Conservation (phyloP, 257 asterid genomes). For the Capsicum baccatum region DNA sequence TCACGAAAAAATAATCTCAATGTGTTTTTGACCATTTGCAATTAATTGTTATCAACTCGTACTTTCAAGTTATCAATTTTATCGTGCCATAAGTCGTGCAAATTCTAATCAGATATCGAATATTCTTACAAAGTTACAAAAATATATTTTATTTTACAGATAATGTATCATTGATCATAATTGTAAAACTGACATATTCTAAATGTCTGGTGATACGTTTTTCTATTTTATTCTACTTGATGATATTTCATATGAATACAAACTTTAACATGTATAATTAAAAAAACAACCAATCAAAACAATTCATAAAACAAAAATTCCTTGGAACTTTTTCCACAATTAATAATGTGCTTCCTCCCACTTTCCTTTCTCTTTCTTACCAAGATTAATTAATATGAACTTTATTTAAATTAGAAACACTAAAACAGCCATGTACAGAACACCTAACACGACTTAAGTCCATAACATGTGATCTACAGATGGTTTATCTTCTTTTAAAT, state of each 20-base stretch:
- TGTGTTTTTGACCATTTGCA: too few relatives aligned
- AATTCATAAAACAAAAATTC: neutral
- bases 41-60: too few relatives aligned
- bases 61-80: too few relatives aligned
- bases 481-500: neutral
- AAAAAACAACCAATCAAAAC: neutral
- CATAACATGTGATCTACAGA: neutral
- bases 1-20: too few relatives aligned
- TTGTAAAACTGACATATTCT: neutral
- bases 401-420: neutral
- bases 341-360: neutral
- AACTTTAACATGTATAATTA: neutral
- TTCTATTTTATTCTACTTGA: neutral
- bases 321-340: neutral
- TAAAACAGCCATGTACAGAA: neutral
- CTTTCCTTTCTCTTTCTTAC: neutral
- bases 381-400: neutral
- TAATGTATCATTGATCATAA: neutral
- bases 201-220: neutral
- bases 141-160: neutral
- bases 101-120: too few relatives aligned
- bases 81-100: too few relatives aligned
- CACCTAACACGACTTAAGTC: conserved; percentile 2
- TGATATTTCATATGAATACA: neutral
- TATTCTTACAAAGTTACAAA: too few relatives aligned